These are phyloP conservation scores for Auricularia auricula-judae DNA, from an alignment of 768 basidiomycete species.

Conservation along the genomic window DNA sequence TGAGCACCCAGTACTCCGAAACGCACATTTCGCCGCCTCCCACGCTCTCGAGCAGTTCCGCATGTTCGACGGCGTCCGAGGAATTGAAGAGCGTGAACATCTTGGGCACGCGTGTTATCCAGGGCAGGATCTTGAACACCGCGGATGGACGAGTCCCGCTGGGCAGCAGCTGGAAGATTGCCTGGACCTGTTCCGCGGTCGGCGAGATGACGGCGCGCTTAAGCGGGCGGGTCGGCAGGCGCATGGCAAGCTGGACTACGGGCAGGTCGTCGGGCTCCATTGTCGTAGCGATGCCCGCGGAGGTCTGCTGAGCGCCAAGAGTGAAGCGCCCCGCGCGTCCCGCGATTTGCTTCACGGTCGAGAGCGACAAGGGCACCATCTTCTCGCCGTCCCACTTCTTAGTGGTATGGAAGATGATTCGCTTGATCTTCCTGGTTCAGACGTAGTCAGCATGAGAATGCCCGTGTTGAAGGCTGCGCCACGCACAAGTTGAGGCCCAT, in stretches of 20 bases:
- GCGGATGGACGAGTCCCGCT: slow-evolving; percentile 17
- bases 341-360: slow-evolving; percentile 88
- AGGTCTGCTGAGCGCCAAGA: slow-evolving; percentile 33
- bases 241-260: slow-evolving; percentile 45
- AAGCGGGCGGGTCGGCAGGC: slow-evolving; percentile 38
- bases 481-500: slow-evolving; percentile 95
- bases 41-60: neutral
- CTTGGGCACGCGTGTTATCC: slow-evolving; percentile 23
- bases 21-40: neutral
- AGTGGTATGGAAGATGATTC: slow-evolving; percentile 66
- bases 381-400: slow-evolving; percentile 50
- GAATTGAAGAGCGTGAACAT: neutral
- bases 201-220: slow-evolving; percentile 37
- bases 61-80: neutral
- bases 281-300: slow-evolving; percentile 65
- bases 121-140: slow-evolving; percentile 37
- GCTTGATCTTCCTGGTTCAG: slow-evolving; percentile 69
- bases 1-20: neutral
- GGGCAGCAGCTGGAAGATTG: slow-evolving; percentile 22
- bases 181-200: slow-evolving; percentile 11
- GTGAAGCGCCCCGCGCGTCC: slow-evolving; percentile 90
- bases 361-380: slow-evolving; percentile 42
- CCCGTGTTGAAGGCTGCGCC: neutral
- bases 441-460: no score
- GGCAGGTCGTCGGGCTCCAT: slow-evolving; percentile 52